phyloP scores from a whole-genome alignment of 1,139 yeast species.

The Magnusiomyces sp. region DNA sequence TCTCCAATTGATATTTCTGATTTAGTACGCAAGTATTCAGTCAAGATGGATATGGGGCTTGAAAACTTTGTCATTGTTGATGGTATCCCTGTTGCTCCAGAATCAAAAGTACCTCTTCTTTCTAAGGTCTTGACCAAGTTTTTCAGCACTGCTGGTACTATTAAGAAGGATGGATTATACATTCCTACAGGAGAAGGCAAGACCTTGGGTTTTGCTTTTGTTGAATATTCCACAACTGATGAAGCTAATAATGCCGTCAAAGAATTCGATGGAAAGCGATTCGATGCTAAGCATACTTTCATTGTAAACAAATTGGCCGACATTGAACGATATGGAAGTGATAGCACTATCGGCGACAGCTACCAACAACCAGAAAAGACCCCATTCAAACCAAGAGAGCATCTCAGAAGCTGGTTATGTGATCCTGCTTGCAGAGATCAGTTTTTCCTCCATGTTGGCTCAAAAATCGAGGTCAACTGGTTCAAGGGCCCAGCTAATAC shows the following conservation, averaged over 20 bases:
- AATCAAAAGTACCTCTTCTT: slow-evolving; percentile 73
- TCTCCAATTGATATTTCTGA: slow-evolving; percentile 68
- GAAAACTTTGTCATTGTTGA: slow-evolving; percentile 83
- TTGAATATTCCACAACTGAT: slow-evolving; percentile 63
- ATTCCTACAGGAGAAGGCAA: slow-evolving; percentile 71
- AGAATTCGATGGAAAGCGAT: slow-evolving; percentile 75
- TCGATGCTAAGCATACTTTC: slow-evolving; percentile 89
- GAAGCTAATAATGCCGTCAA: slow-evolving; percentile 75
- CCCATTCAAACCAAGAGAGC: slow-evolving; percentile 66
- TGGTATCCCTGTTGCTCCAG: slow-evolving; percentile 91
- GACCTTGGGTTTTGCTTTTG: slow-evolving; percentile 82
- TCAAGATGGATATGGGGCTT: slow-evolving; percentile 52
- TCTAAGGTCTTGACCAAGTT: slow-evolving; percentile 79
- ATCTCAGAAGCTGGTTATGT: slow-evolving; percentile 83
- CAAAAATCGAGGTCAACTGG: slow-evolving; percentile 83
- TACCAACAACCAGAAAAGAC: slow-evolving; percentile 66
- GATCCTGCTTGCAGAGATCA: slow-evolving; percentile 91
- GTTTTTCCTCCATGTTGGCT: slow-evolving; percentile 69
- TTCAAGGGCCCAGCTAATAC: slow-evolving; percentile 69
- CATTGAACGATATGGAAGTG: slow-evolving; percentile 70
- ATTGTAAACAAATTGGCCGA: slow-evolving; percentile 77
- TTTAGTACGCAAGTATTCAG: slow-evolving; percentile 67
- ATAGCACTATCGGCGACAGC: slow-evolving; percentile 54
- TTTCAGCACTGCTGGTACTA: slow-evolving; percentile 63
- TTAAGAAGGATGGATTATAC: slow-evolving; percentile 57